Conservation (phyloP, 1,284 basidiomycete species). For the Meira nashicola region DNA sequence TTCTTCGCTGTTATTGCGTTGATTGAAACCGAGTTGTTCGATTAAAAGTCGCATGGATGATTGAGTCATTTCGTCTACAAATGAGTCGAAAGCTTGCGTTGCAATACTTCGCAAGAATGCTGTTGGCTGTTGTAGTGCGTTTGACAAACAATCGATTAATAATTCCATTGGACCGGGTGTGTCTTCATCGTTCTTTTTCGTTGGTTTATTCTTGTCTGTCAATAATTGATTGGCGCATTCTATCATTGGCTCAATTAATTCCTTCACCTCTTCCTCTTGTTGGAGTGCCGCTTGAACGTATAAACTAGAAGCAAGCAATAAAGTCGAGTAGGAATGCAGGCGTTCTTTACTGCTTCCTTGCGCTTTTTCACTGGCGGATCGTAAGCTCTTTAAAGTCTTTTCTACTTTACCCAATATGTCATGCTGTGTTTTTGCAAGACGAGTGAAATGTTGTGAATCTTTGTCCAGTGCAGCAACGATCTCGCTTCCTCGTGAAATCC, state of each 20-base stretch:
- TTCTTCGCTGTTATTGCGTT: constrained; percentile 15
- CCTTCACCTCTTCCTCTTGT: background rate
- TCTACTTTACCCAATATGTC: background rate
- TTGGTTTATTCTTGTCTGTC: constrained; percentile 16
- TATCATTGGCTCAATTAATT: background rate
- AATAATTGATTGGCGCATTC: constrained; percentile 10
- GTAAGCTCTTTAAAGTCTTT: background rate
- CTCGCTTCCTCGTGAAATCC: constrained; percentile 68
- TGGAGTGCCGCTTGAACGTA: background rate
- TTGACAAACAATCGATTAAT: constrained; percentile 80
- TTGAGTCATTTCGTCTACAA: constrained; percentile 67
- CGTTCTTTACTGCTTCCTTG: background rate
- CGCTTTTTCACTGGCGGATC: background rate
- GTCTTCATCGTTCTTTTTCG: constrained; percentile 22
- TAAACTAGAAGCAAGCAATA: background rate
- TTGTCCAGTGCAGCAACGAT: constrained; percentile 43
- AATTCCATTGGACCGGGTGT: constrained; percentile 69
- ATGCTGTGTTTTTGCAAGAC: background rate
- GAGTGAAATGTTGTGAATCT: background rate
- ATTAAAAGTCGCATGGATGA: constrained; percentile 78
- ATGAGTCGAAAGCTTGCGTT: constrained; percentile 73
- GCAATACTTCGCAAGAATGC: constrained; percentile 75
- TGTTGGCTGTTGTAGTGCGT: constrained; percentile 77
- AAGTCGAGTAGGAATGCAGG: background rate
- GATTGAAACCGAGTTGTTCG: constrained; percentile 49